Evolutionary conservation across 495 filamentous ascomycete genomes (phyloP).

Genomic region (Aspergillus affinis): DNA sequence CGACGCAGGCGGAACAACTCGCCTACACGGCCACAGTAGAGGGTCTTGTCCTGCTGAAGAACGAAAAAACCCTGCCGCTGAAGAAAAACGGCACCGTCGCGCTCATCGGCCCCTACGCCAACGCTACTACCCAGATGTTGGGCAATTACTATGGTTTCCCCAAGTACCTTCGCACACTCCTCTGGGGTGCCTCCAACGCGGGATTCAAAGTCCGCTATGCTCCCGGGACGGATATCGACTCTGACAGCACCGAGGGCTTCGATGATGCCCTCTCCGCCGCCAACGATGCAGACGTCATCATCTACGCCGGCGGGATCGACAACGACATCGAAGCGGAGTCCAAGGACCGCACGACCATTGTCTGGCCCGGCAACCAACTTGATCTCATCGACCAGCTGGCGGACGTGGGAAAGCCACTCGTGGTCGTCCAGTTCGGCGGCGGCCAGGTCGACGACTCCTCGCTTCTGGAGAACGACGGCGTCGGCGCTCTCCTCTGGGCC

Average conservation of each 20-base stretch:
- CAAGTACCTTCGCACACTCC: slow-evolving; percentile 48
- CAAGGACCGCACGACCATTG: slow-evolving; percentile 46
- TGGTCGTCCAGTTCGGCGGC: slow-evolving; percentile 54
- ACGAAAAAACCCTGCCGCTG: slow-evolving; percentile 51
- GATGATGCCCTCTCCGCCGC: slow-evolving; percentile 41
- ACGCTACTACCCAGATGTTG: slow-evolving; percentile 56
- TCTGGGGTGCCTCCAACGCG: slow-evolving; percentile 46
- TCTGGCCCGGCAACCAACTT: slow-evolving; percentile 51
- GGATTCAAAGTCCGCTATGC: slow-evolving; percentile 47
- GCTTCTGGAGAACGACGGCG: slow-evolving; percentile 40
- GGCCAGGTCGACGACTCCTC: slow-evolving; percentile 51
- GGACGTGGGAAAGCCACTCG: slow-evolving; percentile 44
- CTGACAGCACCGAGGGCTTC: slow-evolving; percentile 37
- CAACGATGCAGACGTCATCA: slow-evolving; percentile 44
- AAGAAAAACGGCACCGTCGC: slow-evolving; percentile 37
- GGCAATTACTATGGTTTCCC: slow-evolving; percentile 55
- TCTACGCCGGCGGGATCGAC: slow-evolving; percentile 55
- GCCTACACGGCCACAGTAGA: slow-evolving; percentile 52
- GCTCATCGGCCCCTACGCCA: slow-evolving; percentile 53
- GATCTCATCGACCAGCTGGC: slow-evolving; percentile 51
- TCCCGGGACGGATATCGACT: slow-evolving; percentile 37
- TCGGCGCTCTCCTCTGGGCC: slow-evolving; percentile 51
- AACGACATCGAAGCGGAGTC: slow-evolving; percentile 46
- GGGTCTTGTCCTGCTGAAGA: slow-evolving; percentile 57
- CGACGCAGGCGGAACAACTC: slow-evolving; percentile 43